phyloP scores from a whole-genome alignment of 208 protist genomes.

The Acanthamoeba royreba region DNA sequence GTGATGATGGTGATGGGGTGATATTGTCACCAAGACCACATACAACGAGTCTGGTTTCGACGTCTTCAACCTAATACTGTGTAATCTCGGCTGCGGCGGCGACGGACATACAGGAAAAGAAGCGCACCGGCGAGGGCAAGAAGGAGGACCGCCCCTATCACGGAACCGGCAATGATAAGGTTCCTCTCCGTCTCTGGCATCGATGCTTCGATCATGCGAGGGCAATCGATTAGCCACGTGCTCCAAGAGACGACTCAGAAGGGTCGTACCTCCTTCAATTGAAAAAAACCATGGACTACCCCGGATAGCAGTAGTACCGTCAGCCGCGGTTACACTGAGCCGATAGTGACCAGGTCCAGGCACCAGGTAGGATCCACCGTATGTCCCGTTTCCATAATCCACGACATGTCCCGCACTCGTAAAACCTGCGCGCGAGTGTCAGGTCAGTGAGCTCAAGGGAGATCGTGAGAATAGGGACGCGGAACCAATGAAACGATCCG shows the following conservation, averaged over 20 bases:
- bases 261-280: neutral
- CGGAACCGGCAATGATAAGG: neutral
- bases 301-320: neutral
- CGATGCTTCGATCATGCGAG: neutral
- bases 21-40: neutral
- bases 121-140: neutral
- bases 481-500: neutral
- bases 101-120: neutral
- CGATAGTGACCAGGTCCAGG: neutral
- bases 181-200: neutral
- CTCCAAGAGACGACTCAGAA: no score
- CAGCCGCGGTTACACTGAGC: neutral
- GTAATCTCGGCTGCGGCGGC: neutral
- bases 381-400: neutral
- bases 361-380: neutral
- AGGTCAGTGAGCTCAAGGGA: neutral
- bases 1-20: neutral
- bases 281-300: constrained; percentile 11
- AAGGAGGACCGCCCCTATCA: neutral
- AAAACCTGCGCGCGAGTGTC: neutral
- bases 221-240: no score
- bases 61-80: no score
- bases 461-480: neutral
- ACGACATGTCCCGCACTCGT: neutral
- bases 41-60: no score